Base-by-base conservation (phyloP, 179 eudicot genomes). In the Nepenthes alata region DNA sequence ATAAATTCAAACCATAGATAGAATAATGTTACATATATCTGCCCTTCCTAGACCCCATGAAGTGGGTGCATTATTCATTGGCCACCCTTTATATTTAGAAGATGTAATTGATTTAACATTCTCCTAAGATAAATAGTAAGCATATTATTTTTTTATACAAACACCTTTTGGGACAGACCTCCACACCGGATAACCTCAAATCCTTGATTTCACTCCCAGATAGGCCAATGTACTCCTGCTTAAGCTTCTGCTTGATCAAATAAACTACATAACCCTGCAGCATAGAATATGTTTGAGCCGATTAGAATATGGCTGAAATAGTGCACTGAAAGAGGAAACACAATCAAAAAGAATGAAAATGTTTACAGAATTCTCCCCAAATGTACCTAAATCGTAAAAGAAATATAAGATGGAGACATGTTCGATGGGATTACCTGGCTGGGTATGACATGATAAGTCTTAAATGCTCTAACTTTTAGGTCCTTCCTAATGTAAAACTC, bases 391-490 rank as follows among this genome's bases (percentile, higher is more conserved):
- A 25, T 25, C 1, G 25, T 25, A 25, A 58, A 58, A 58, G 11
- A 9, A 38, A 5, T 4, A 58, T 39, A 37, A 4, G 44, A 60
- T 11, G 10, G 25, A 25, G 25, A 25, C 25, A 25, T 25, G 25
- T 25, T 25, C 25, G 1, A 8, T 34, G 39, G 35, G 51, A 53
- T 7, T 70, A 91, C 98, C 96, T 86, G 98, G 72, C 95, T 83
- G 8, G 90, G 95, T 67, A 93, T 77, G 68, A 67, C 80, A 56
- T 89, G 96, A 71, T 79, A 86, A 54, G 98, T 93, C 69, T 64
- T 85, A 70, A 89, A 93, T 35, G 90, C 95, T 76, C 67, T 89
- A 38, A 86, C 98, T 83, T 81, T 89, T 47, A 93, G 76, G 74
- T 89, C 95, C 66, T 71, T 89, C 72, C 90, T 79, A 47, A 89